Evolutionary conservation across 2,329 filamentous ascomycete species (phyloP), one percentile per base, ranked within the genome.

Genomic region (Teratosphaeria pseudoeucalypti): DNA sequence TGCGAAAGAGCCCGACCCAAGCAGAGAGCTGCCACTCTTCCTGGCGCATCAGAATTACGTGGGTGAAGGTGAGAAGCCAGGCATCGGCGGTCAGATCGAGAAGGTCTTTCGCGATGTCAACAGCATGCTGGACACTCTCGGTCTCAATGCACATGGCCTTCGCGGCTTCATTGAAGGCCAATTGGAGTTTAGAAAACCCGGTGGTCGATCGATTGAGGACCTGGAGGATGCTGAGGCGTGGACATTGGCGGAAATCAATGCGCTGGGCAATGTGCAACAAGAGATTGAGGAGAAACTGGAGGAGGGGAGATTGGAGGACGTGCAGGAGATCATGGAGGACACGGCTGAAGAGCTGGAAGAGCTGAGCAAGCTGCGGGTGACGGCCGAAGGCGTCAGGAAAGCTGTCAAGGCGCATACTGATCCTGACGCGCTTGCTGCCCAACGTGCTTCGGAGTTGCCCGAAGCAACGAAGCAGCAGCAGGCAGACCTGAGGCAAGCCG

Each of bases 101-200:
- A 74, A 74, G 57, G 69, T 81, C 57, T 94, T 89, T 71, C 82
- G 87, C 53, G 89, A 92, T 67, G 89, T 92, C 71, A 92, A 94
- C 72, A 89, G 89, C 12, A 99, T 97, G 94, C 86, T 99, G 52
- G 90, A 96, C 67, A 92, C 89, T 0, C 77, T 97, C 49, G 92
- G 92, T 10, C 81, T 96, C 56, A 97, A 97, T 70, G 85, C 89
- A 6, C 82, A 92, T 16, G 85, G 81, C 7, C 67, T 87, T 52
- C 74, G 78, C 23, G 77, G 79, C 0, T 86, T 82, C 67, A 74
- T 92, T 52, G 79, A 82, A 58, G 89, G 87, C 7, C 88, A 95
- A 65, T 78, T 11, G 77, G 84, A 56, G 74, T 78, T 52, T 73
- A 77, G 56, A 78, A 81, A 57, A 75, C 76, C 34, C 52, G 49